phyloP scores from a whole-genome alignment of 2,329 filamentous ascomycete genomes.

The Ophiostoma quercus region DNA sequence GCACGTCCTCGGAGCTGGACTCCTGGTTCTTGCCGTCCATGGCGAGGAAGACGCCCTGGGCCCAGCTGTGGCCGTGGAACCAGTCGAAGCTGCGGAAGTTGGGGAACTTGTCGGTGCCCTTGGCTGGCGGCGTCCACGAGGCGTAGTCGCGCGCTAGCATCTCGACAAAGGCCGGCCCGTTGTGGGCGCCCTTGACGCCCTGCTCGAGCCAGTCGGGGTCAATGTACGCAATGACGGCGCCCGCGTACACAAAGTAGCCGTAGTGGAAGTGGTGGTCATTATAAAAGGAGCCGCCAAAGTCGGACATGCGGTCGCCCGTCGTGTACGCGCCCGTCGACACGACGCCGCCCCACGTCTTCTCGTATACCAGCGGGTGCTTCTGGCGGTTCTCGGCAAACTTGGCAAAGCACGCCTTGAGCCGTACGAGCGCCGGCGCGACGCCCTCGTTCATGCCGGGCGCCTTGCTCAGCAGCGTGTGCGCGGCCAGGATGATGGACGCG shows the following conservation, averaged over 20 bases:
- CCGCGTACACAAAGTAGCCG: slow-evolving; percentile 84
- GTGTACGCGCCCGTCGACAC: slow-evolving; percentile 70
- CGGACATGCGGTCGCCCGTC: slow-evolving; percentile 63
- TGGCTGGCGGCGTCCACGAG: slow-evolving; percentile 55
- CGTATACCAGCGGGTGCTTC: slow-evolving; percentile 58
- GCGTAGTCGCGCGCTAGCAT: slow-evolving; percentile 75
- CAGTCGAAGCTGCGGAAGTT: slow-evolving; percentile 83
- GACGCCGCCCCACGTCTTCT: slow-evolving; percentile 70
- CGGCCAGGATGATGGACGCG: slow-evolving; percentile 60
- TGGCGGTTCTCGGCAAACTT: slow-evolving; percentile 64
- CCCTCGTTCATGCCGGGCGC: slow-evolving; percentile 37
- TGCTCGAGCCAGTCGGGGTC: slow-evolving; percentile 65
- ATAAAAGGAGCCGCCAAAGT: slow-evolving; percentile 88
- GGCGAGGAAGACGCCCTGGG: slow-evolving; percentile 67
- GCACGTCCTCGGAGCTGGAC: slow-evolving; percentile 82
- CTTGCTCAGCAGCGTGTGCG: slow-evolving; percentile 59
- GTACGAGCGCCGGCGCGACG: slow-evolving; percentile 52
- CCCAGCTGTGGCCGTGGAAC: slow-evolving; percentile 94
- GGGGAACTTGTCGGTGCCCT: slow-evolving; percentile 64
- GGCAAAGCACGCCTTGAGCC: slow-evolving; percentile 61
- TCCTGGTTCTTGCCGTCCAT: slow-evolving; percentile 77
- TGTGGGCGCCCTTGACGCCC: background rate
- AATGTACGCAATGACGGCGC: slow-evolving; percentile 73
- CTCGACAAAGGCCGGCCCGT: slow-evolving; percentile 66
- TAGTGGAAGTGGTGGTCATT: slow-evolving; percentile 74